phyloP scores from a whole-genome alignment of 169 alveolate species.

The Perkinsus olseni region DNA sequence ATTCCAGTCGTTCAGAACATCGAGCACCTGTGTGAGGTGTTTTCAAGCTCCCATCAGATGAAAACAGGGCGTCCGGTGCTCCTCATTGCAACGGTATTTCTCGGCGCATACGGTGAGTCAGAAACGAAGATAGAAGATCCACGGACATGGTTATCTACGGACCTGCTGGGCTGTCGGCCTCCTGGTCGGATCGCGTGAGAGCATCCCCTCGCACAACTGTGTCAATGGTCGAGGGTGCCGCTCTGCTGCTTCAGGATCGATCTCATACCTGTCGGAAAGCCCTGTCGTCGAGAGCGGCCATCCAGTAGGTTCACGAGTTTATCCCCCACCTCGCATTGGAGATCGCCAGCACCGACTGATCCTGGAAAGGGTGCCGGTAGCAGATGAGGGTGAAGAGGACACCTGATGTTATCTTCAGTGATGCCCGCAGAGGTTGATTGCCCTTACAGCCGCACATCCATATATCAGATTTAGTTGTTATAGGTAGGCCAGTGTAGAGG shows the following conservation, averaged over 20 bases:
- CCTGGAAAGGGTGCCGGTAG: conserved; percentile 70
- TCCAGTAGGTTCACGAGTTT: too few species aligned
- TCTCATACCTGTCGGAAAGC: neutral
- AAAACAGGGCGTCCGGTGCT: too few species aligned
- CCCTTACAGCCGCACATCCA: conserved; percentile 40
- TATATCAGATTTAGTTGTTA: conserved; percentile 58
- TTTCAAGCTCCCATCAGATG: too few species aligned
- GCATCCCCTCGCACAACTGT: neutral
- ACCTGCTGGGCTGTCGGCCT: neutral
- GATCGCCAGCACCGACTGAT: conserved; percentile 58
- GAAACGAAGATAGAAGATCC: neutral
- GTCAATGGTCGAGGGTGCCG: neutral
- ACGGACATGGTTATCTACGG: neutral
- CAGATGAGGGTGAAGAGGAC: conserved; percentile 59
- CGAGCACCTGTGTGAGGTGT: neutral
- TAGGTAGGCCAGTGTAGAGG: conserved; percentile 37
- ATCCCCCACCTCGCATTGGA: conserved; percentile 52
- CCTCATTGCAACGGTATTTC: too few species aligned
- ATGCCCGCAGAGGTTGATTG: too few species aligned
- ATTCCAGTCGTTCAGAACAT: neutral
- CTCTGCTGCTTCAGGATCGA: neutral
- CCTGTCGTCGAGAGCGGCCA: neutral
- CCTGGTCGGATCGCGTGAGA: neutral
- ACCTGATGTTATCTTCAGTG: conserved; percentile 58
- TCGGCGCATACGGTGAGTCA: too few species aligned